A percentile compares a stretch with the other conserved stretches of the same genome.
These are phyloP conservation scores for Pholiota conissans DNA, from an alignment of 768 basidiomycete genomes.

Conservation along the genomic window DNA sequence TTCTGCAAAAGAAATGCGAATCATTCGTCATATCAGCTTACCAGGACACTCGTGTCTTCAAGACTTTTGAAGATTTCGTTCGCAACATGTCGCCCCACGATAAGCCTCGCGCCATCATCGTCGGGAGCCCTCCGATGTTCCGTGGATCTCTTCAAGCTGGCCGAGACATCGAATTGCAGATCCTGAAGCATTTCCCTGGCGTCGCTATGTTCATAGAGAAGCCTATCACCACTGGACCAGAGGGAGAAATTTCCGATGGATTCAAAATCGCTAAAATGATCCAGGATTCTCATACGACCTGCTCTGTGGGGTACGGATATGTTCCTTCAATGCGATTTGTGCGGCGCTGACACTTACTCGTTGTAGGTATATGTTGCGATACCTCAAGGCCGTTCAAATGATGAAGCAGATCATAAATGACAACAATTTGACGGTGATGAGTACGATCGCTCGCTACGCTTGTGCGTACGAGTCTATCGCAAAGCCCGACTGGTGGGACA, in stretches of 20 bases:
- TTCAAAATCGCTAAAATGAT: constrained; percentile 76
- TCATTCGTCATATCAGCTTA: constrained; percentile 95
- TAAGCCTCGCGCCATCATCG: constrained; percentile 78
- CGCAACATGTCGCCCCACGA: constrained; percentile 63
- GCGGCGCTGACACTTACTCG: constrained; percentile 2
- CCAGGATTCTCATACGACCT: constrained; percentile 67
- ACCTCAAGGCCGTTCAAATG: constrained; percentile 90
- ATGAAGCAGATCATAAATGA: constrained; percentile 97
- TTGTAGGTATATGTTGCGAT: constrained; percentile 86
- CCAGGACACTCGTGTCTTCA: constrained; percentile 81
- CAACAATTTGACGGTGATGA: constrained; percentile 93
- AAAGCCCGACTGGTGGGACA: constrained; percentile 94
- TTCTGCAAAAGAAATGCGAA: constrained; percentile 87
- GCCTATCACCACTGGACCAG: constrained; percentile 82
- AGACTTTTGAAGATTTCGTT: constrained; percentile 83
- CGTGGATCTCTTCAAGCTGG: constrained; percentile 75
- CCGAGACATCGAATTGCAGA: constrained; percentile 85
- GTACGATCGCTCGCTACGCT: constrained; percentile 93
- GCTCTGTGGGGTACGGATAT: constrained; percentile 78
- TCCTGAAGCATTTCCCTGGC: constrained; percentile 85
- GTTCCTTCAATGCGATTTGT: neutral
- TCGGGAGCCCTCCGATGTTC: constrained; percentile 94
- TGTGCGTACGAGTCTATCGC: constrained; percentile 80
- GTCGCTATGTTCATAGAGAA: constrained; percentile 92
- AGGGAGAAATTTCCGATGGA: constrained; percentile 62